phyloP scores from a whole-genome alignment of 345 rosid genomes.

The Eucalyptus erythrocorys region DNA sequence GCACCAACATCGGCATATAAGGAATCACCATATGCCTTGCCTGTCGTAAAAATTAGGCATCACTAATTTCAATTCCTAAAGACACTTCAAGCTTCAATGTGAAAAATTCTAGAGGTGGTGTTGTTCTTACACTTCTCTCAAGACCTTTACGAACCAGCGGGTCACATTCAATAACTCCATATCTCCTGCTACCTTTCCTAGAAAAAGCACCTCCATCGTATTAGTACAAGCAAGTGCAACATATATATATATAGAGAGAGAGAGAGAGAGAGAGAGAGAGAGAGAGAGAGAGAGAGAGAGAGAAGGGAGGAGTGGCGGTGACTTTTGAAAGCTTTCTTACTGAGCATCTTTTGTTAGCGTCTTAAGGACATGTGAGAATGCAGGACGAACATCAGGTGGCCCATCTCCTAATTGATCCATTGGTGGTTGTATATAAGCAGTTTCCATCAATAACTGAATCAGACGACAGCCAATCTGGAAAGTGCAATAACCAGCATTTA shows the following conservation, averaged over 20 bases:
- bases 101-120: neutral
- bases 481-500: conserved; percentile 4
- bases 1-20: conserved; percentile 95
- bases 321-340: conserved; percentile 22
- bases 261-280: too few species aligned
- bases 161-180: conserved; percentile 93
- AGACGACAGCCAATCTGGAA: conserved; percentile 81
- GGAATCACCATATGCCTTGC: conserved; percentile 98
- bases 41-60: conserved; percentile 22
- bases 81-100: neutral
- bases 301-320: neutral
- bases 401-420: conserved; percentile 58
- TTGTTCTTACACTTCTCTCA: conserved; percentile 73
- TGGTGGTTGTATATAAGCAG: conserved; percentile 88
- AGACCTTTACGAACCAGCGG: conserved; percentile 72
- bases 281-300: neutral
- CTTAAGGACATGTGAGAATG: conserved; percentile 61
- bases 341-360: conserved; percentile 45
- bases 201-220: neutral
- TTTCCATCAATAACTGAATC: conserved; percentile 76
- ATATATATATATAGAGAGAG: neutral
- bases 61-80: neutral
- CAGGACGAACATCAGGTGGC: conserved; percentile 88
- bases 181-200: conserved; percentile 75
- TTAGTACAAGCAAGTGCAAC: neutral